Percentiles rank a stretch among this genome's conserved stretches.
Conservation (phyloP, 2,329 filamentous ascomycete genomes). For the Xylariomycetidae sp. region DNA sequence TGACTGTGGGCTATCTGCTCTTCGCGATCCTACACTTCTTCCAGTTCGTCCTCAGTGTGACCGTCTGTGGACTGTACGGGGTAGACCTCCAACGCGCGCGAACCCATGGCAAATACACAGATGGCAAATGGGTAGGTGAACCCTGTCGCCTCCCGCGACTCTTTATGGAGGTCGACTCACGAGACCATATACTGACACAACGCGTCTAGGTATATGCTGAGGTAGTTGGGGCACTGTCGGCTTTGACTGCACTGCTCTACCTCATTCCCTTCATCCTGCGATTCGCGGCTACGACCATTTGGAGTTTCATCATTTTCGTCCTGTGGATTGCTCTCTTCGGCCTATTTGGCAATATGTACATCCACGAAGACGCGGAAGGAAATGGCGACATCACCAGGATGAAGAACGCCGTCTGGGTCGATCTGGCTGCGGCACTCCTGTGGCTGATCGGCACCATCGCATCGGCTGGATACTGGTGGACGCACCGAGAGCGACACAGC, state of each 20-base stretch:
- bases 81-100: constrained; percentile 56
- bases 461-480: constrained; percentile 55
- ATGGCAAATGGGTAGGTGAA: constrained; percentile 68
- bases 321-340: constrained; percentile 82
- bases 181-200: constrained; percentile 5
- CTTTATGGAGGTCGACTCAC: constrained; percentile 2
- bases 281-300: constrained; percentile 53
- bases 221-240: constrained; percentile 61
- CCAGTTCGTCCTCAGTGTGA: constrained; percentile 71
- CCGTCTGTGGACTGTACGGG: constrained; percentile 76
- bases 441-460: constrained; percentile 65
- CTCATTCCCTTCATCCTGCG: constrained; percentile 57
- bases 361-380: constrained; percentile 61
- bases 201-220: constrained; percentile 61
- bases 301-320: constrained; percentile 69
- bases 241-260: constrained; percentile 61
- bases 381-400: constrained; percentile 65
- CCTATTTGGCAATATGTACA: constrained; percentile 76
- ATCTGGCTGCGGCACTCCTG: constrained; percentile 67
- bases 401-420: constrained; percentile 84
- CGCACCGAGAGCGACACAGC: constrained; percentile 45
- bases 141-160: neutral
- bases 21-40: constrained; percentile 65
- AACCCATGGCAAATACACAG: constrained; percentile 43
- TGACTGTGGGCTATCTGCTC: constrained; percentile 44